These are phyloP conservation scores for Paxillus involutus DNA, from an alignment of 768 basidiomycete species.

Conservation along the genomic window DNA sequence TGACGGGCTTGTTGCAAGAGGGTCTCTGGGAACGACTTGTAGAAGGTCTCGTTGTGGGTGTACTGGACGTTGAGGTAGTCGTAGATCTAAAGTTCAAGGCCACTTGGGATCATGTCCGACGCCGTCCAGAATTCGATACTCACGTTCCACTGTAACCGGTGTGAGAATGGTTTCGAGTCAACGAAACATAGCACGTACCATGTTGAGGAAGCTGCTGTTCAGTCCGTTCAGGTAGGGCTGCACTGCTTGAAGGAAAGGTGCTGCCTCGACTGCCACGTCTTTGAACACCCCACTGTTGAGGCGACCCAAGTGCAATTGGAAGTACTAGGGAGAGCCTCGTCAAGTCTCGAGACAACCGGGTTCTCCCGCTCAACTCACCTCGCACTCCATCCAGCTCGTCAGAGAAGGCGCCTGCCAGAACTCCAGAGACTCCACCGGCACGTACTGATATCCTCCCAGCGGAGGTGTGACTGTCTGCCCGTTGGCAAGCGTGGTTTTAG, in stretches of 20 bases:
- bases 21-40: slow-evolving; percentile 66
- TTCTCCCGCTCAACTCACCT: slow-evolving; percentile 30
- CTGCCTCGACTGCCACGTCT: slow-evolving; percentile 50
- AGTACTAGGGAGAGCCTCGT: slow-evolving; percentile 20
- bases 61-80: slow-evolving; percentile 77
- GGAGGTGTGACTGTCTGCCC: slow-evolving; percentile 70
- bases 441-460: slow-evolving; percentile 84
- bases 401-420: slow-evolving; percentile 56
- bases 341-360: not conserved
- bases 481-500: slow-evolving; percentile 71
- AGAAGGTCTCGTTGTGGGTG: slow-evolving; percentile 79
- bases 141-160: slow-evolving; percentile 65
- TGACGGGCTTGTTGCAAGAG: slow-evolving; percentile 69
- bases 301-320: slow-evolving; percentile 25
- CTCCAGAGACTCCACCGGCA: slow-evolving; percentile 64
- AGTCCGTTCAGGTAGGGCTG: slow-evolving; percentile 69
- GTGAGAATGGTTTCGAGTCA: slow-evolving; percentile 6
- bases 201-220: slow-evolving; percentile 62
- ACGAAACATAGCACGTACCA: slow-evolving; percentile 42
- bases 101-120: not conserved
- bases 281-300: slow-evolving; percentile 44
- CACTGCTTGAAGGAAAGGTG: slow-evolving; percentile 63
- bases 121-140: slow-evolving; percentile 23
- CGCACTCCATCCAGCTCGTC: slow-evolving; percentile 74
- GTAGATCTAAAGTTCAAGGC: slow-evolving; percentile 49